phyloP scores from a whole-genome alignment of 1,284 basidiomycete species.

The Moniliella sp. region DNA sequence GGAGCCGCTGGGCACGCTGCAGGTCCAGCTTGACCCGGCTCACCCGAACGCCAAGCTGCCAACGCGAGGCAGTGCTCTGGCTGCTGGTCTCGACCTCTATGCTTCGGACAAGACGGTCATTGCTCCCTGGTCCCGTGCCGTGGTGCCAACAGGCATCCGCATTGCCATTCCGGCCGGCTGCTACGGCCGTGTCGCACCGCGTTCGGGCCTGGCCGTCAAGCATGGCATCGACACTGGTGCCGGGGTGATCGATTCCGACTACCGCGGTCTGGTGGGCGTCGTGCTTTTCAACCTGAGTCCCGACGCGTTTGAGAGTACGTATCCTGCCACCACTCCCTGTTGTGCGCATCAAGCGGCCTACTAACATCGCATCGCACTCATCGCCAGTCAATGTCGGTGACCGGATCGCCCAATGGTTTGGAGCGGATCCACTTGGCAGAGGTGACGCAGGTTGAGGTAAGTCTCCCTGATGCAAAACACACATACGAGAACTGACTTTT shows the following conservation, averaged over 20 bases:
- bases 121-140: slow-evolving; percentile 50
- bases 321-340: not conserved
- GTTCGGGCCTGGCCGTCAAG: slow-evolving; percentile 73
- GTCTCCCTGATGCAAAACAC: slow-evolving; percentile 20
- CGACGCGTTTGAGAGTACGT: slow-evolving; percentile 59
- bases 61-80: slow-evolving; percentile 58
- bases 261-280: slow-evolving; percentile 76
- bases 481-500: not conserved
- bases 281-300: slow-evolving; percentile 72
- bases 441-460: slow-evolving; percentile 59
- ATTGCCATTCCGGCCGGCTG: slow-evolving; percentile 77
- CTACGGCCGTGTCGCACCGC: slow-evolving; percentile 83
- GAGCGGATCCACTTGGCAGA: slow-evolving; percentile 72
- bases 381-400: slow-evolving; percentile 63
- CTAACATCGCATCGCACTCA: not conserved
- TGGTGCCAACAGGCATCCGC: slow-evolving; percentile 70
- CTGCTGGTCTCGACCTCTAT: slow-evolving; percentile 87
- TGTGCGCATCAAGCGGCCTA: not conserved
- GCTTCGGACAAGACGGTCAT: slow-evolving; percentile 32
- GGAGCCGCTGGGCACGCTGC: too few species aligned
- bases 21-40: slow-evolving; percentile 60
- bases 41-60: slow-evolving; percentile 55
- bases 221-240: slow-evolving; percentile 92
- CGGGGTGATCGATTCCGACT: slow-evolving; percentile 87
- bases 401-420: slow-evolving; percentile 80